Conservation (phyloP, 75 land plant species). For the Cupressus sempervirens region DNA sequence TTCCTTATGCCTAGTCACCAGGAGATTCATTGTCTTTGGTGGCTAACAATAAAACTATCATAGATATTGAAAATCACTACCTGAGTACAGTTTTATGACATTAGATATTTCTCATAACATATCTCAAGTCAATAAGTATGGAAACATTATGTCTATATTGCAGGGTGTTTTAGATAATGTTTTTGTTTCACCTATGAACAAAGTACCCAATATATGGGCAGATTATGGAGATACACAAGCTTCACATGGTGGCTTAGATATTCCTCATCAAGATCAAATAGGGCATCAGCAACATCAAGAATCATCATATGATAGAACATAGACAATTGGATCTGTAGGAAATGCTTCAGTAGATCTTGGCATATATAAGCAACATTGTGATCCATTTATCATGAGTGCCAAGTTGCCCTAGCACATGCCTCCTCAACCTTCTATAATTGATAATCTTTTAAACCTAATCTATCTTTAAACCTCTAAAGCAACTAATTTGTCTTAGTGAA, state of each 20-base stretch:
- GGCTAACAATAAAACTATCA: too few relatives aligned
- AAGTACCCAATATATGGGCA: constrained; percentile 27
- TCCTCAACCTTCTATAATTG: neutral
- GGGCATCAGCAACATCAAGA: constrained; percentile 24
- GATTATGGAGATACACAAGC: constrained; percentile 27
- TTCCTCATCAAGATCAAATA: constrained; percentile 25
- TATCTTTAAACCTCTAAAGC: constrained; percentile 13
- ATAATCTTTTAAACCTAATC: neutral
- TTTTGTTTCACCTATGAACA: constrained; percentile 20
- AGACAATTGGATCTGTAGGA: constrained; percentile 21
- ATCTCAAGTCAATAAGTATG: too few relatives aligned
- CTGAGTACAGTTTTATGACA: too few relatives aligned
- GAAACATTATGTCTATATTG: too few relatives aligned
- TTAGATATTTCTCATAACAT: too few relatives aligned
- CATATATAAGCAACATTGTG: constrained; percentile 20
- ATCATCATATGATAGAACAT: constrained; percentile 25
- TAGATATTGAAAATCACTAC: too few relatives aligned
- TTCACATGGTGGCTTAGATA: constrained; percentile 15
- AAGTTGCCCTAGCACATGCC: constrained; percentile 16
- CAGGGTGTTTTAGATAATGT: constrained; percentile 24
- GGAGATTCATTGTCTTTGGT: too few relatives aligned
- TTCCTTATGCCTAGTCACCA: too few relatives aligned
- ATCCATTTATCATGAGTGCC: constrained; percentile 30
- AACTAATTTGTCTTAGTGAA: constrained; percentile 15
- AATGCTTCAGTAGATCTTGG: constrained; percentile 39